phyloP scores from a whole-genome alignment of 805 yeast genomes.

The Spathaspora passalidarum region DNA sequence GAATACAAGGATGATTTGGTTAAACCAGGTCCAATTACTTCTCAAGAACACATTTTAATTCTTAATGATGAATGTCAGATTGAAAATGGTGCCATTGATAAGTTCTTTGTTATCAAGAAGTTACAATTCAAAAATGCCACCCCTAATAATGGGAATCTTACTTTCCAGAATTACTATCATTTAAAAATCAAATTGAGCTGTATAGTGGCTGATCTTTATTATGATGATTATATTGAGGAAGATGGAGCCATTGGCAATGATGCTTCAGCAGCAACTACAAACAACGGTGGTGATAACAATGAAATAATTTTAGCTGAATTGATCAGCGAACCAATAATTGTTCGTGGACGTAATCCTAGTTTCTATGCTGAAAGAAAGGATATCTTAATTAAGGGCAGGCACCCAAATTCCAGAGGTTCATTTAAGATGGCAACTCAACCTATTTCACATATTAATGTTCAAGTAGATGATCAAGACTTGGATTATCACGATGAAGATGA shows the following conservation, averaged over 20 bases:
- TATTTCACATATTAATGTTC: neutral
- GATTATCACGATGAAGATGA: conserved; percentile 7
- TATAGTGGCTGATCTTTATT: conserved; percentile 35
- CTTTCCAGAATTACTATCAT: conserved; percentile 46
- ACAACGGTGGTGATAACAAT: conserved; percentile 20
- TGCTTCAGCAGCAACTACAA: conserved; percentile 2
- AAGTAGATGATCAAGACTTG: conserved; percentile 5
- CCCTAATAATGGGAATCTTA: conserved; percentile 48
- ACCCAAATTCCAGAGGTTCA: conserved; percentile 15
- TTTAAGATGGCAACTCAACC: conserved; percentile 12
- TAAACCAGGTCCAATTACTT: conserved; percentile 16
- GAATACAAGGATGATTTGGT: conserved; percentile 13
- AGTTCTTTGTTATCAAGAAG: conserved; percentile 35
- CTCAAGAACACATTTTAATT: conserved; percentile 23
- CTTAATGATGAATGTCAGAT: conserved; percentile 21
- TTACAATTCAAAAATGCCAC: conserved; percentile 51
- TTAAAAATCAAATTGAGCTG: conserved; percentile 32
- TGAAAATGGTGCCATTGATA: conserved; percentile 22
- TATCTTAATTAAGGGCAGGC: conserved; percentile 34
- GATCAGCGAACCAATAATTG: conserved; percentile 47
- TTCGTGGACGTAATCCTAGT: conserved; percentile 61
- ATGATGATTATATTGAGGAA: conserved; percentile 32
- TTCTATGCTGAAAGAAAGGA: conserved; percentile 55
- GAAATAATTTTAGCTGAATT: conserved; percentile 30
- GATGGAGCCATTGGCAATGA: conserved; percentile 8